Evolutionary conservation across 2,329 filamentous ascomycete species (phyloP), one percentile per base, ranked within the genome.

Genomic region (Pseudopyricularia cyperi): DNA sequence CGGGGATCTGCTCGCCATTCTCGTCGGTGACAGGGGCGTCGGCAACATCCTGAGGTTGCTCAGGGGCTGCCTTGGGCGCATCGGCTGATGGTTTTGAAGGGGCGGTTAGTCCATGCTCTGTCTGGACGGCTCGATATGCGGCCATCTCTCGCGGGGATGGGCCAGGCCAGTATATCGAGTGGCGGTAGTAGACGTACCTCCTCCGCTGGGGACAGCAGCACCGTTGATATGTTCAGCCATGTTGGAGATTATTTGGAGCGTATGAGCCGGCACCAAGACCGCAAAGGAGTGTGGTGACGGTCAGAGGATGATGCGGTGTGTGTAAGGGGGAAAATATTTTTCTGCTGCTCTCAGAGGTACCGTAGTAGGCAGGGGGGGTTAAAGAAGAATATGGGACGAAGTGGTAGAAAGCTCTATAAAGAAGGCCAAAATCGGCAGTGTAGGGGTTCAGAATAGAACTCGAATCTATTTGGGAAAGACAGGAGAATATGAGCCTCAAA

Each of bases 1-100:
- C 65, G 32, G 44, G 46, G 19, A 57, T 55, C 34, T 61, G 62
- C 52, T 68, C 66, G 24, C 54, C 60, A 33, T 55, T 59, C 7
- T 61, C 62, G 28, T 55, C 51, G 28, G 51, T 39, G n/a, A 22
- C n/a, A 26, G 50, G 46, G 37, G 47, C 48, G 33, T 49, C 28
- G 33, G 33, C 33, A 15, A 28, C 48, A 35, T 33, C 52, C 54
- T 59, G 55, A n/a, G 26, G 49, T 53, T 57, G 52, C 50, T 58
- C 55, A 19, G 49, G 33, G 22, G 50, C 52, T 12, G 54, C 52
- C 39, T 56, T 59, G 39, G 48, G 19, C 48, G 48, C 32, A 24
- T 49, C 56, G 28, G 53, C 50, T 19, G 33, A 26, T 19, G 35
- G 39, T 24, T n/a, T n/a, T n/a, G 14, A 44, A 26, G 39, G 39